Percentiles rank a stretch among this genome's conserved stretches.
phyloP scores from a whole-genome alignment of 805 yeast genomes.

The Metschnikowia noctiluminum region DNA sequence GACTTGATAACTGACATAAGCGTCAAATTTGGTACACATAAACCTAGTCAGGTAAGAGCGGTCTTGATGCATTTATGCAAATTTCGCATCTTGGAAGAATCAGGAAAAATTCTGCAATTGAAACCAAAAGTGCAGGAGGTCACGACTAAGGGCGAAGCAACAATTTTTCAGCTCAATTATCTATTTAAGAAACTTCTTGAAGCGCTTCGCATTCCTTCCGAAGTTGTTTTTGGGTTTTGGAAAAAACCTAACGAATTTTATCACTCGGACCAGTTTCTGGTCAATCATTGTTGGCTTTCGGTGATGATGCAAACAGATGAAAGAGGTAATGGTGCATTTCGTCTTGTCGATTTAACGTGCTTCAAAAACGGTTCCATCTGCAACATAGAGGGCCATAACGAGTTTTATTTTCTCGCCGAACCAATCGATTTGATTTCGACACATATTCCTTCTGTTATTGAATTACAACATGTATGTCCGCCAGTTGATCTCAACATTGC shows the following conservation, averaged over 20 bases:
- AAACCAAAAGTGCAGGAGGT: constrained; percentile 43
- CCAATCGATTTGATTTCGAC: constrained; percentile 78
- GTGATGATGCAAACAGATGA: constrained; percentile 63
- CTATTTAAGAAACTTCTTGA: constrained; percentile 71
- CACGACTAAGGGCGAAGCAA: constrained; percentile 50
- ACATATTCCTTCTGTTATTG: constrained; percentile 77
- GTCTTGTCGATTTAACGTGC: constrained; percentile 64
- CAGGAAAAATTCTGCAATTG: constrained; percentile 32
- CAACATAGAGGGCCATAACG: constrained; percentile 35
- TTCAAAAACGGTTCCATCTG: constrained; percentile 33
- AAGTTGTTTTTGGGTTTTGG: constrained; percentile 76
- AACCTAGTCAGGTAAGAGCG: constrained; percentile 56
- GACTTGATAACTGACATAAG: constrained; percentile 42
- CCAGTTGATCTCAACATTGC: constrained; percentile 77
- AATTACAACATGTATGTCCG: constrained; percentile 83
- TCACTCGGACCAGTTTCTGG: constrained; percentile 47
- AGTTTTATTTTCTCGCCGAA: constrained; percentile 71
- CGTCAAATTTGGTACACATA: constrained; percentile 32
- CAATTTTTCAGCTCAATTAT: constrained; percentile 71
- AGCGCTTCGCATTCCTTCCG: constrained; percentile 67
- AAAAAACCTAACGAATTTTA: constrained; percentile 69
- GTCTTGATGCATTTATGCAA: constrained; percentile 67
- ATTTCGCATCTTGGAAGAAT: constrained; percentile 45
- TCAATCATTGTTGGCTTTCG: constrained; percentile 89
- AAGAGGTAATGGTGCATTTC: constrained; percentile 41